Conservation (phyloP, 148 eudicot species). For the Bassia scoparia region DNA sequence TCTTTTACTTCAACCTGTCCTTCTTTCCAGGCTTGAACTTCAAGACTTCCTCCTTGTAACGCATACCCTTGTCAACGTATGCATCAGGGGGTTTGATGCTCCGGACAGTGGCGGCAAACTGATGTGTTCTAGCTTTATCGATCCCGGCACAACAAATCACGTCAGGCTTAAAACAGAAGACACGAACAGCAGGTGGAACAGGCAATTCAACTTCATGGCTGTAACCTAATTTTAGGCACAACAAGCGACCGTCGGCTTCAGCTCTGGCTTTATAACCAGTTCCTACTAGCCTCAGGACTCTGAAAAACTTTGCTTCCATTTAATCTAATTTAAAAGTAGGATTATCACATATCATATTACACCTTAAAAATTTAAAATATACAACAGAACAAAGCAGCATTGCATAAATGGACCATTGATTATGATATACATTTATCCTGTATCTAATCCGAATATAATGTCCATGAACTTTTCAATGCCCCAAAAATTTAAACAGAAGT, state of each 20-base stretch:
- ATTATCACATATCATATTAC: no score
- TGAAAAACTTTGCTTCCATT: slow-evolving; percentile 79
- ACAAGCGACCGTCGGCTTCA: slow-evolving; percentile 66
- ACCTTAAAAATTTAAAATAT: no score
- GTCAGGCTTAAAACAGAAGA: slow-evolving; percentile 64
- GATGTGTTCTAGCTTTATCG: slow-evolving; percentile 62
- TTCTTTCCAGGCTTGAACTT: slow-evolving; percentile 69
- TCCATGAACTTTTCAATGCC: no score
- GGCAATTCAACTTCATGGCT: slow-evolving; percentile 75
- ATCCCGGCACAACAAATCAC: slow-evolving; percentile 68
- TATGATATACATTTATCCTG: no score
- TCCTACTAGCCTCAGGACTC: slow-evolving; percentile 70
- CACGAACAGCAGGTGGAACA: slow-evolving; percentile 76
- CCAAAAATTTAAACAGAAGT: no score
- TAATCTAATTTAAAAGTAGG: neutral
- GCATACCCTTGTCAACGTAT: slow-evolving; percentile 67
- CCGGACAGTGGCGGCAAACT: slow-evolving; percentile 69
- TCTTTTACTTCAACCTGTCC: slow-evolving; percentile 35
- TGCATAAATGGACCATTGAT: no score
- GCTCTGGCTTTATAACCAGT: slow-evolving; percentile 85
- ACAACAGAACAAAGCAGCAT: no score
- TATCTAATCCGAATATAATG: no score
- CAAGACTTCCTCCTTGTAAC: slow-evolving; percentile 70
- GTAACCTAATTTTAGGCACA: slow-evolving; percentile 63
- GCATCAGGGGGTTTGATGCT: slow-evolving; percentile 76